Percentiles rank a stretch among this genome's conserved stretches.
These are phyloP conservation scores for Bruguiera sexangula DNA, from an alignment of 345 rosid genomes.

Conservation along the genomic window DNA sequence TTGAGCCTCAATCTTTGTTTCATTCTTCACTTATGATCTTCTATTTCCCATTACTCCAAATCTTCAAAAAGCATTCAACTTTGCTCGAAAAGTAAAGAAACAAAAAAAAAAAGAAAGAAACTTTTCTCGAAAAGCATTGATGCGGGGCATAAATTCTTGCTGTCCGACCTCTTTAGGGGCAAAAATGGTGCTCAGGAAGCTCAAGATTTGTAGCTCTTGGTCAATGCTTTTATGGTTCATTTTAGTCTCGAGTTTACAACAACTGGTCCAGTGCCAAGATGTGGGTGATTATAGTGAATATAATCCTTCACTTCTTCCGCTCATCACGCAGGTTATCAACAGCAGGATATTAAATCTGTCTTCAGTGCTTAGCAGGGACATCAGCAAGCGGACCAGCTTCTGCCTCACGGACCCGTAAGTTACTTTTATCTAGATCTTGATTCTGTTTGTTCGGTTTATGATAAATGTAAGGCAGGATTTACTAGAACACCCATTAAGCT, in stretches of 20 bases:
- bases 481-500: no score
- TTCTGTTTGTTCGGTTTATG: neutral
- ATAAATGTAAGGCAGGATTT: no score
- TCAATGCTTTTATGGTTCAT: slow-evolving; percentile 37
- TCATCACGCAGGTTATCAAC: slow-evolving; percentile 42
- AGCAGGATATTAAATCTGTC: slow-evolving; percentile 58
- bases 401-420: slow-evolving; percentile 77
- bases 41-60: no score
- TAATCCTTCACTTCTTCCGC: slow-evolving; percentile 55
- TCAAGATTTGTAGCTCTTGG: slow-evolving; percentile 28
- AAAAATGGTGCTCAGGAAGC: slow-evolving; percentile 33
- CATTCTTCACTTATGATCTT: no score
- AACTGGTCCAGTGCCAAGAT: slow-evolving; percentile 50
- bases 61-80: no score
- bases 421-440: slow-evolving; percentile 1
- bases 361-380: slow-evolving; percentile 37
- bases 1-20: no score
- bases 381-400: slow-evolving; percentile 50
- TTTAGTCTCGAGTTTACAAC: slow-evolving; percentile 37
- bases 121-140: no score
- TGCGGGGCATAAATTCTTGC: neutral
- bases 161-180: neutral
- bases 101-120: no score
- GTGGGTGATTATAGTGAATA: slow-evolving; percentile 39
- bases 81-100: no score